A percentile compares a stretch with the other conserved stretches of the same genome.
Evolutionary conservation across 805 yeast species (phyloP).

Genomic region (Ogataea methylovora): DNA sequence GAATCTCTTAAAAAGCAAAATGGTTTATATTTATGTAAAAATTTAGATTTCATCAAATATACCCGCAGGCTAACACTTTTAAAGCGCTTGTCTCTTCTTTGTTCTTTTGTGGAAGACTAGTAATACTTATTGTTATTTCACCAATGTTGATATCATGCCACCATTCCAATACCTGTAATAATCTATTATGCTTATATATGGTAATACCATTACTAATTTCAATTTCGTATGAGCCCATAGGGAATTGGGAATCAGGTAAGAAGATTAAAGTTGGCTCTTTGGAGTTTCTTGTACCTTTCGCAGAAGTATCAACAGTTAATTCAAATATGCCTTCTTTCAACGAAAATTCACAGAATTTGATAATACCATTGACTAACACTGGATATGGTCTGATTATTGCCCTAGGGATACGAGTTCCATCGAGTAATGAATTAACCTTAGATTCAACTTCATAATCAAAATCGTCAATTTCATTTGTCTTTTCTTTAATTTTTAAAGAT

Average conservation of each 20-base stretch:
- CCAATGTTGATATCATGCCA: conserved; percentile 36
- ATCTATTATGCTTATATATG: conserved; percentile 40
- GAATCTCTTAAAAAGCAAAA: conserved; percentile 8
- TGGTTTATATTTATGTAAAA: too few relatives aligned
- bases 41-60: conserved; percentile 10
- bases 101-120: conserved; percentile 5
- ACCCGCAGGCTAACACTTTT: conserved; percentile 29
- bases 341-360: conserved; percentile 52
- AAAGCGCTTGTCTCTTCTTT: conserved; percentile 12
- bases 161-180: conserved; percentile 62
- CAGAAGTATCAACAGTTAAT: conserved; percentile 33
- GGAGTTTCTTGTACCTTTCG: conserved; percentile 5
- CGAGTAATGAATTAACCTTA: conserved; percentile 8
- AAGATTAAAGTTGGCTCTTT: conserved; percentile 50
- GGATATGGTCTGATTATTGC: conserved; percentile 79
- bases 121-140: conserved; percentile 13
- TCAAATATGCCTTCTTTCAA: conserved; percentile 37
- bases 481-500: background rate
- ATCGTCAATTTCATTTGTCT: background rate
- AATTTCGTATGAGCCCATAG: conserved; percentile 38
- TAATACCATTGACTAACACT: conserved; percentile 52
- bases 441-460: conserved; percentile 9
- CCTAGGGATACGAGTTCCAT: conserved; percentile 66
- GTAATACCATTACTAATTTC: conserved; percentile 44
- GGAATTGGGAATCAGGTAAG: conserved; percentile 71